A percentile compares a stretch with the other conserved stretches of the same genome.
Conservation (phyloP, 2,329 filamentous ascomycete genomes). For the Fusarium camptoceras region DNA sequence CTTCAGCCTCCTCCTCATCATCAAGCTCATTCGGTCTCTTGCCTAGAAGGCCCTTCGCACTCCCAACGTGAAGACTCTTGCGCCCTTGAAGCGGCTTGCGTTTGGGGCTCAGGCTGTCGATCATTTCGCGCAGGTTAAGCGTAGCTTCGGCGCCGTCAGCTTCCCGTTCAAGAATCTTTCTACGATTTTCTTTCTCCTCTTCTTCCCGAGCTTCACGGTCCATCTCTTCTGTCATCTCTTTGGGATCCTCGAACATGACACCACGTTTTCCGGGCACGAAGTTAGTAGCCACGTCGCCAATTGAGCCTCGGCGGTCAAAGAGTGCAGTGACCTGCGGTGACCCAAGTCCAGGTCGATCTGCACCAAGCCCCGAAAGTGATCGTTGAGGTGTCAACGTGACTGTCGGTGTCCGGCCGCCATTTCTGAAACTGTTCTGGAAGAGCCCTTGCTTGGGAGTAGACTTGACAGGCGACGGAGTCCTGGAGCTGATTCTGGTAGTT, state of each 20-base stretch:
- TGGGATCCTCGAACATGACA: slow-evolving; percentile 75
- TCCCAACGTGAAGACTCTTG: slow-evolving; percentile 82
- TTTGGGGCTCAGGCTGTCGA: slow-evolving; percentile 80
- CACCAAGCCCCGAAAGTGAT: slow-evolving; percentile 74
- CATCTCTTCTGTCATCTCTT: slow-evolving; percentile 70
- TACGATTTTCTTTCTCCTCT: slow-evolving; percentile 69
- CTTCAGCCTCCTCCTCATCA: slow-evolving; percentile 66
- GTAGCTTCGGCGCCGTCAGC: slow-evolving; percentile 65
- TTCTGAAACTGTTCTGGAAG: slow-evolving; percentile 66
- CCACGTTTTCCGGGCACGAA: slow-evolving; percentile 68
- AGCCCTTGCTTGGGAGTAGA: slow-evolving; percentile 52
- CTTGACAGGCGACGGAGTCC: slow-evolving; percentile 44
- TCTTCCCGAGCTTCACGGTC: slow-evolving; percentile 71
- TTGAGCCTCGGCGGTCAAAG: slow-evolving; percentile 76
- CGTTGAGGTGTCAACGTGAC: slow-evolving; percentile 69
- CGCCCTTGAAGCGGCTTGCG: slow-evolving; percentile 74
- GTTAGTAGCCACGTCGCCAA: slow-evolving; percentile 72
- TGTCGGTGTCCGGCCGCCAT: slow-evolving; percentile 70
- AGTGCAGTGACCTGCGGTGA: slow-evolving; percentile 79
- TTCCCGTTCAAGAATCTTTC: slow-evolving; percentile 66
- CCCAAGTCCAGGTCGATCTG: slow-evolving; percentile 77
- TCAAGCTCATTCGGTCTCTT: slow-evolving; percentile 81
- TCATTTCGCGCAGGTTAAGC: slow-evolving; percentile 79
- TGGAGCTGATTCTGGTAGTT: slow-evolving; percentile 28
- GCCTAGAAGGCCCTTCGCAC: slow-evolving; percentile 77